Evolutionary conservation across 2,329 filamentous ascomycete genomes (phyloP), one percentile per base, ranked within the genome.

Genomic region (Colletotrichum plurivorum): DNA sequence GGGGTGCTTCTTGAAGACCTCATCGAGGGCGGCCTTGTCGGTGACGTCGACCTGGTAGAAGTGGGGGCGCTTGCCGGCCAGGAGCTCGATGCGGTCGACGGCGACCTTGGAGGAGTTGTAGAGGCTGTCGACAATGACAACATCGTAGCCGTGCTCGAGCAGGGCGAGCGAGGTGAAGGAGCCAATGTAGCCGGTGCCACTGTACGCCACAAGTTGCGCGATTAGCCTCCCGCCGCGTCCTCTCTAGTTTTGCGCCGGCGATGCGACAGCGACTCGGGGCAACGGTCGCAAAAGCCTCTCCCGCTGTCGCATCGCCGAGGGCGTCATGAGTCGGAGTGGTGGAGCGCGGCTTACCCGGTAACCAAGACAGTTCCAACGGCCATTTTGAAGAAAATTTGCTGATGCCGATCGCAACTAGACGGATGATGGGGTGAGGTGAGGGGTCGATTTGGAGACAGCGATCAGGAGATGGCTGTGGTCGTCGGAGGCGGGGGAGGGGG

Each of bases 181-280:
- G 80, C 96, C 96, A 83, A 99, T 99, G 88, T 99, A 99, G 85
- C 96, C 96, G 73, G 95, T 97, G 78, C 96, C 96, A 88, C 96
- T 98, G 80, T 69, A 75, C 74, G 74, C 75, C 75, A 61, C 52
- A 52, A 39, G 46, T 36, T 49, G 36, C 27, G 63, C 51, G 64
- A 45, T 70, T 63, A 70, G 67, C 53, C 13, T 58, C 18, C 25
- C 22, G 49, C 49, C 46, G 49, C 36, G 49, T 43, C 6, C 15
- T 61, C 52, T 10, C 45, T 39, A 49, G 46, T 7, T 13, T 48
- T 68, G 63, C 64, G 67, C 57, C 63, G 31, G 25, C 61, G 39
- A 31, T 49, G 66, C 53, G 56, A 54, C 51, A 54, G 41, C 27
- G 64, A 43, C 52, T 18, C 25, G 18, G 46, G 41, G n/a, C 48